Evolutionary conservation across 164 flowering plant genomes (phyloP).

Genomic region (Vitis riparia): DNA sequence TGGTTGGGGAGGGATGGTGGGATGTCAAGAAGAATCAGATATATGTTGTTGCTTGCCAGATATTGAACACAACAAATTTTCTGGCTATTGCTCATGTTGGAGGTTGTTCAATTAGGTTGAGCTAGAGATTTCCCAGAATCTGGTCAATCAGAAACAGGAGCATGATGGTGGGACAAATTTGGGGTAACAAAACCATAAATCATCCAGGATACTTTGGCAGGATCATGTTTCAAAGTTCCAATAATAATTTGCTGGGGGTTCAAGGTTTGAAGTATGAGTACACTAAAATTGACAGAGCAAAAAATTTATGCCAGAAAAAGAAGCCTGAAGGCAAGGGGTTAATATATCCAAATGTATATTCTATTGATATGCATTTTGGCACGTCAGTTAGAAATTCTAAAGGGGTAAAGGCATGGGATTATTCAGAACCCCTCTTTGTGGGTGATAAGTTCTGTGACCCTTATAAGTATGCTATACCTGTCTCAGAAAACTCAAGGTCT

Average conservation of each 20-base stretch:
- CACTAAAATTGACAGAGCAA: constrained; percentile 25
- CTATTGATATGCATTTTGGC: constrained; percentile 38
- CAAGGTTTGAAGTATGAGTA: constrained; percentile 38
- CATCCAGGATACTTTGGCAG: constrained; percentile 41
- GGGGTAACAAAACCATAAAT: constrained; percentile 34
- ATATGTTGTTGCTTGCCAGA: constrained; percentile 30
- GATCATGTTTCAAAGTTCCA: constrained; percentile 18
- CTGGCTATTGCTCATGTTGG: constrained; percentile 30
- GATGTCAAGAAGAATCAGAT: constrained; percentile 27
- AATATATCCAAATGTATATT: constrained; percentile 34
- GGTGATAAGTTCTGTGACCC: constrained; percentile 26
- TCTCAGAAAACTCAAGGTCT: too few species aligned
- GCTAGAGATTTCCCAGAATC: constrained; percentile 29
- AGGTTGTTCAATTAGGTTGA: constrained; percentile 49
- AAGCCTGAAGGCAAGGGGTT: constrained; percentile 19
- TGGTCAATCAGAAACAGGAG: constrained; percentile 33
- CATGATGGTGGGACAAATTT: constrained; percentile 35
- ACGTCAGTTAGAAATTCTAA: constrained; percentile 23
- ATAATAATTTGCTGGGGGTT: not conserved
- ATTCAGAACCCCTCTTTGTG: constrained; percentile 25
- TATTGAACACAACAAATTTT: constrained; percentile 23
- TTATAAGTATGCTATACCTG: not conserved
- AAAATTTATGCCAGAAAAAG: constrained; percentile 28
- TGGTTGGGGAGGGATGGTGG: constrained; percentile 54
- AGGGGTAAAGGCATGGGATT: constrained; percentile 26